Conservation (phyloP, 495 filamentous ascomycete species). For the Penicillium egyptiacum region DNA sequence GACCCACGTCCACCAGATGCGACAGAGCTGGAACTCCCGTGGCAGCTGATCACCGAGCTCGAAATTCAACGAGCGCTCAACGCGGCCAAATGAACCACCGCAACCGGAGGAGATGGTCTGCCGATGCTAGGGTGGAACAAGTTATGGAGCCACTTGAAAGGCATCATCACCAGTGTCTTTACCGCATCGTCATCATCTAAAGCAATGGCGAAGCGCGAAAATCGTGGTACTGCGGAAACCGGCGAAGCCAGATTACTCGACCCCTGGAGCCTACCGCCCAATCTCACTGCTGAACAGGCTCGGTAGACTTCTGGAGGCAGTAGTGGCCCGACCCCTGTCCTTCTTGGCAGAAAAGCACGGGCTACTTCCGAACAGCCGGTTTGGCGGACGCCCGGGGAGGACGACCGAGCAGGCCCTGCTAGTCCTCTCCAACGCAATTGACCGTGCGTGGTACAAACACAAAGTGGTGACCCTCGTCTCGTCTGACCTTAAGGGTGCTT, state of each 20-base stretch:
- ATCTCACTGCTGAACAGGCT: slow-evolving; percentile 31
- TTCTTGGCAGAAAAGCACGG: slow-evolving; percentile 17
- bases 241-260: slow-evolving; percentile 22
- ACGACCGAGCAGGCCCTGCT: slow-evolving; percentile 21
- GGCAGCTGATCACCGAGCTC: slow-evolving; percentile 24
- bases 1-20: neutral
- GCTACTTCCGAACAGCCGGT: slow-evolving; percentile 23
- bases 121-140: slow-evolving; percentile 27
- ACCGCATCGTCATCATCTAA: slow-evolving; percentile 23
- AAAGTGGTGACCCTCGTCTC: slow-evolving; percentile 19
- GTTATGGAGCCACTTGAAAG: slow-evolving; percentile 20
- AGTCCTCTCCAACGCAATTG: slow-evolving; percentile 19
- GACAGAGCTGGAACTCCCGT: slow-evolving; percentile 15
- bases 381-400: slow-evolving; percentile 17
- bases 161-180: slow-evolving; percentile 22
- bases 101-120: slow-evolving; percentile 27
- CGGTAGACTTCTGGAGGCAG: slow-evolving; percentile 20
- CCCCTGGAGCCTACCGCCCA: slow-evolving; percentile 21
- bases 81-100: slow-evolving; percentile 21
- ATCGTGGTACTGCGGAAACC: too few relatives aligned
- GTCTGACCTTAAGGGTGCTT: slow-evolving; percentile 24
- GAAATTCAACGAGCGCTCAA: slow-evolving; percentile 27
- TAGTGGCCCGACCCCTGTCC: slow-evolving; percentile 15
- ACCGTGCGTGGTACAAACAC: slow-evolving; percentile 19
- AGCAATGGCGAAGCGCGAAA: too few relatives aligned